Evolutionary conservation across 1,284 basidiomycete genomes (phyloP).

Genomic region (Austroboletus novae-zelandiae): DNA sequence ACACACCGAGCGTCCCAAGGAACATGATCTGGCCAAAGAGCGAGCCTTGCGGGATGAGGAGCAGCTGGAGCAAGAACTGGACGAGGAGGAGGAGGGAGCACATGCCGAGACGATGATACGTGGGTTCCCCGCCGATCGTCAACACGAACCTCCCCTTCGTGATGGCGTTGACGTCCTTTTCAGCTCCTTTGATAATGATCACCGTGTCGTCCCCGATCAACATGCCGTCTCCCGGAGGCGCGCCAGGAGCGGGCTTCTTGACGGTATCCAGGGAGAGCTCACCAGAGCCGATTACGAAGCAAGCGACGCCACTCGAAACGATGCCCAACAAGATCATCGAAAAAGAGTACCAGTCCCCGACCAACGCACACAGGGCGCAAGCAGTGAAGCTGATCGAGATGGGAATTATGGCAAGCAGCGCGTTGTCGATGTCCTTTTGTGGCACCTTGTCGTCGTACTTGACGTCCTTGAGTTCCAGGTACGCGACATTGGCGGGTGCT

Average conservation of each 20-base stretch:
- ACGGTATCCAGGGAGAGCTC: not conserved
- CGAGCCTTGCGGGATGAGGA: constrained; percentile 27
- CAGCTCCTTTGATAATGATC: not conserved
- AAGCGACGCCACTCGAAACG: not conserved
- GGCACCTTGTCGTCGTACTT: not conserved
- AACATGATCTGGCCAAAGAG: constrained; percentile 32
- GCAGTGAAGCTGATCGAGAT: not conserved
- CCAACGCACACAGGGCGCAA: not conserved
- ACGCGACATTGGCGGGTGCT: not conserved
- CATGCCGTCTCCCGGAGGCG: not conserved
- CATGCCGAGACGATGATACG: constrained; percentile 5
- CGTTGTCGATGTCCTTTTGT: not conserved
- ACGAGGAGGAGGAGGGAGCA: constrained; percentile 17
- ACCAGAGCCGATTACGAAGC: not conserved
- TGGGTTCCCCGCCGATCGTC: not conserved
- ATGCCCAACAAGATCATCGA: not conserved
- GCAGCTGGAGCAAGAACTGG: constrained; percentile 28
- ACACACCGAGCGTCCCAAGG: constrained; percentile 22
- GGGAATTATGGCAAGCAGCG: not conserved
- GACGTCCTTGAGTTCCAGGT: not conserved
- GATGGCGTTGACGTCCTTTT: not conserved
- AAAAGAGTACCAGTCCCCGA: not conserved
- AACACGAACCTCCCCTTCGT: not conserved
- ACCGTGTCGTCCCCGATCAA: not conserved
- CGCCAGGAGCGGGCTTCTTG: not conserved